Conservation (phyloP, 2,329 filamentous ascomycete species). For the Hypoxylon sp. region DNA sequence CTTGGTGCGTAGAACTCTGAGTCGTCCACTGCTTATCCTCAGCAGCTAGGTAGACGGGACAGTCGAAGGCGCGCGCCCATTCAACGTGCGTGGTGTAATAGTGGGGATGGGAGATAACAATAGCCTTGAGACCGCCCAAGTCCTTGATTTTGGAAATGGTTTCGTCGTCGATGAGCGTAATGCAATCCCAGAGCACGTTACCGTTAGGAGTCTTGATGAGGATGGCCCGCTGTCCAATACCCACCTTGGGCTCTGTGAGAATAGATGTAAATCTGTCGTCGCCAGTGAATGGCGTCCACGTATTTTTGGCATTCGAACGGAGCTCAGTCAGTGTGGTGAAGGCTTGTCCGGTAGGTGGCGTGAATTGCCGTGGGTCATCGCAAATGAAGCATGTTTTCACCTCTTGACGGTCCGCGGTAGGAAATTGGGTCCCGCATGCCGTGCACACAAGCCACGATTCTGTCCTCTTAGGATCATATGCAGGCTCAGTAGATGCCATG, state of each 20-base stretch:
- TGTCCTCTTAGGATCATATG: constrained; percentile 48
- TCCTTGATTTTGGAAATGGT: constrained; percentile 71
- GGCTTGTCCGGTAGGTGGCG: constrained; percentile 73
- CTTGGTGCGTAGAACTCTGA: constrained; percentile 60
- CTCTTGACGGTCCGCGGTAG: constrained; percentile 62
- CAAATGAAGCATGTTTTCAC: constrained; percentile 77
- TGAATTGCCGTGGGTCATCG: constrained; percentile 80
- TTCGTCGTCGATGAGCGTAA: constrained; percentile 76
- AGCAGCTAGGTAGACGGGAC: constrained; percentile 76
- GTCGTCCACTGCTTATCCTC: constrained; percentile 78
- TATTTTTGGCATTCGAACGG: constrained; percentile 65
- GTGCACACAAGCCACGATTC: constrained; percentile 69
- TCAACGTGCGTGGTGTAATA: constrained; percentile 83
- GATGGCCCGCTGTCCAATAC: constrained; percentile 81
- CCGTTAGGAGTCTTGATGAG: constrained; percentile 75
- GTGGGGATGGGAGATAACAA: constrained; percentile 85
- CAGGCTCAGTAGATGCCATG: constrained; percentile 36
- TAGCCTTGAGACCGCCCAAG: constrained; percentile 77
- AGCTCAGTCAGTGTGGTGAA: constrained; percentile 73
- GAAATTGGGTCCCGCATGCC: constrained; percentile 80
- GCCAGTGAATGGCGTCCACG: constrained; percentile 63
- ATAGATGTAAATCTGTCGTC: constrained; percentile 65
- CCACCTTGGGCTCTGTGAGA: constrained; percentile 70
- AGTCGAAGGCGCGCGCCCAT: constrained; percentile 78
- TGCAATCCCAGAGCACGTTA: constrained; percentile 85